These are phyloP conservation scores for Ilex aquifolium DNA, from an alignment of 257 asterid genomes.

Conservation along the genomic window DNA sequence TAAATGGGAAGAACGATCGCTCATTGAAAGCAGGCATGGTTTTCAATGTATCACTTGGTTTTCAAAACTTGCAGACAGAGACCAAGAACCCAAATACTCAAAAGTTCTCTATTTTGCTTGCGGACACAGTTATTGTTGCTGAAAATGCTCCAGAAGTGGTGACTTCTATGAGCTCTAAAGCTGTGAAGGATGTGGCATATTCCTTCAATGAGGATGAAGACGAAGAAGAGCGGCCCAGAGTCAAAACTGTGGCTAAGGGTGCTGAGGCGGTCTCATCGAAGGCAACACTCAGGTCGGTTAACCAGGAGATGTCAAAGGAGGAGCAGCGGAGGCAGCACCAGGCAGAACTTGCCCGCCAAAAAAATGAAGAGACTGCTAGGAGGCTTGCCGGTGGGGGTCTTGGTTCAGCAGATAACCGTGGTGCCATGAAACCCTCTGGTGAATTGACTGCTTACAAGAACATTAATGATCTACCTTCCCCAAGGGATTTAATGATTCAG, in stretches of 20 bases:
- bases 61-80: conserved; percentile 52
- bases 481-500: conserved; percentile 59
- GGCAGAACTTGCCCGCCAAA: conserved; percentile 74
- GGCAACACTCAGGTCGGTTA: conserved; percentile 69
- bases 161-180: conserved; percentile 43
- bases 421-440: conserved; percentile 27
- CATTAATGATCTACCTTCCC: conserved; percentile 60
- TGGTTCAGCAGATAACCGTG: conserved; percentile 29
- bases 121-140: conserved; percentile 58
- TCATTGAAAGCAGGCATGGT: conserved; percentile 64
- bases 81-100: conserved; percentile 42
- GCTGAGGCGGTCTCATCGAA: conserved; percentile 36
- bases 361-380: conserved; percentile 64
- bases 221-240: conserved; percentile 36
- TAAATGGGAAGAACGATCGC: conserved; percentile 54
- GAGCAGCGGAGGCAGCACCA: conserved; percentile 75
- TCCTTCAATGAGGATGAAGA: conserved; percentile 44
- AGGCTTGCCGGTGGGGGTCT: conserved; percentile 59
- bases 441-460: conserved; percentile 56
- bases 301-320: conserved; percentile 64
- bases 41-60: conserved; percentile 67
- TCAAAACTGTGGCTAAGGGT: conserved; percentile 18
- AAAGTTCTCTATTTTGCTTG: conserved; percentile 54
- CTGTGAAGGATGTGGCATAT: conserved; percentile 45
- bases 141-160: conserved; percentile 37